Evolutionary conservation across 2,329 filamentous ascomycete species (phyloP).

Genomic region (Hypoxylon sp.): DNA sequence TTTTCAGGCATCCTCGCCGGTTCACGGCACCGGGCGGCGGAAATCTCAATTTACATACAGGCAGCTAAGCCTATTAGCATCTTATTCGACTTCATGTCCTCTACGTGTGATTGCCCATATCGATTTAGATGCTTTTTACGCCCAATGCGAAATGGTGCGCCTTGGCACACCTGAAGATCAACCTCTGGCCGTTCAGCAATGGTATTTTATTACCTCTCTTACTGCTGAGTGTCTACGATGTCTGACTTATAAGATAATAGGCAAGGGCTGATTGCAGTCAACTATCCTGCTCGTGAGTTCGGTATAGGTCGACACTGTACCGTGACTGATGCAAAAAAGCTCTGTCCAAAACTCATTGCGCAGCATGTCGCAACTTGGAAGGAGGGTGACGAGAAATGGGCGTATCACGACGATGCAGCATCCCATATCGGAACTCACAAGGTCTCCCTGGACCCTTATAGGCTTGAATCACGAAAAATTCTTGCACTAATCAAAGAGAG

Average conservation of each 20-base stretch:
- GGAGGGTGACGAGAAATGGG: slow-evolving; percentile 92
- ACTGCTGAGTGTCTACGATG: slow-evolving; percentile 6
- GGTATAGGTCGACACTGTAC: slow-evolving; percentile 86
- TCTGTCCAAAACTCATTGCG: slow-evolving; percentile 85
- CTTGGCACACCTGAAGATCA: slow-evolving; percentile 80
- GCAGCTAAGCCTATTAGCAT: slow-evolving; percentile 82
- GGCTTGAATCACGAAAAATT: slow-evolving; percentile 86
- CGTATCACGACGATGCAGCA: slow-evolving; percentile 85
- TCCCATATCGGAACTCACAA: slow-evolving; percentile 89
- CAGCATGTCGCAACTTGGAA: slow-evolving; percentile 97
- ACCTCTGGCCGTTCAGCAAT: slow-evolving; percentile 95
- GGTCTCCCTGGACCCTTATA: slow-evolving; percentile 93
- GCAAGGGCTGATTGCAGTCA: slow-evolving; percentile 95
- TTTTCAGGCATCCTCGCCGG: slow-evolving; percentile 57
- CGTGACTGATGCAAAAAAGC: slow-evolving; percentile 84
- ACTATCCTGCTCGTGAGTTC: slow-evolving; percentile 88
- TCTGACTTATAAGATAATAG: slow-evolving; percentile 58
- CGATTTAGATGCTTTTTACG: slow-evolving; percentile 97
- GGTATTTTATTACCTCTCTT: slow-evolving; percentile 63
- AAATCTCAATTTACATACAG: slow-evolving; percentile 87
- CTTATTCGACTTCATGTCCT: slow-evolving; percentile 79
- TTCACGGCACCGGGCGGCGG: slow-evolving; percentile 52
- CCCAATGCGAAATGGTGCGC: slow-evolving; percentile 94
- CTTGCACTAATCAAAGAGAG: slow-evolving; percentile 82
- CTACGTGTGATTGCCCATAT: slow-evolving; percentile 91